A percentile compares a stretch with the other conserved stretches of the same genome.
These are phyloP conservation scores for Phialemoniopsis sp. DNA, from an alignment of 2,329 filamentous ascomycete species.

Conservation along the genomic window DNA sequence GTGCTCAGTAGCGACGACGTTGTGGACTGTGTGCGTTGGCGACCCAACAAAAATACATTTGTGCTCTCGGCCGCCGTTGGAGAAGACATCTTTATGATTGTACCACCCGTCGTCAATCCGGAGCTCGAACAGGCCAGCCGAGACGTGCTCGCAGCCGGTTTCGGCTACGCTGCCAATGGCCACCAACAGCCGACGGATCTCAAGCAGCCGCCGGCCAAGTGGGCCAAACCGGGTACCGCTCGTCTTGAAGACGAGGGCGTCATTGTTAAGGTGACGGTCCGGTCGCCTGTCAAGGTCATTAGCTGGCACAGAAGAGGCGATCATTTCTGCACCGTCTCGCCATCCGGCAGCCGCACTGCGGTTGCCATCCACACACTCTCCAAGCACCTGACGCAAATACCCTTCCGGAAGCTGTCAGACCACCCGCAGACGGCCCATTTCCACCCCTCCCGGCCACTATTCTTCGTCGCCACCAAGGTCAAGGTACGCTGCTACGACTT, in stretches of 20 bases:
- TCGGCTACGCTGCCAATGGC: constrained; percentile 79
- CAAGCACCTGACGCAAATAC: constrained; percentile 91
- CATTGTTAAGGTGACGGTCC: constrained; percentile 74
- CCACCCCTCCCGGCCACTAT: constrained; percentile 86
- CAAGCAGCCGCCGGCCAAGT: constrained; percentile 75
- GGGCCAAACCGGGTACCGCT: constrained; percentile 68
- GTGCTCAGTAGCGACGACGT: constrained; percentile 74
- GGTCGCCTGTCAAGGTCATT: constrained; percentile 78
- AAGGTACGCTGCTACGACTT: constrained; percentile 93
- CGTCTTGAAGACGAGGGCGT: constrained; percentile 75
- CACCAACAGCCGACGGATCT: constrained; percentile 51
- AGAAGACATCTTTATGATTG: constrained; percentile 80
- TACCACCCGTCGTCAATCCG: constrained; percentile 69
- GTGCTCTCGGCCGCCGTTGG: constrained; percentile 81
- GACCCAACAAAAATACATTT: constrained; percentile 74
- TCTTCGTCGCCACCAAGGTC: constrained; percentile 95
- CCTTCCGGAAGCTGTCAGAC: constrained; percentile 75
- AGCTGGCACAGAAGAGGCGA: constrained; percentile 93
- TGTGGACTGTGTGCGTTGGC: constrained; percentile 85
- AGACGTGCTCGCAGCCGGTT: constrained; percentile 80
- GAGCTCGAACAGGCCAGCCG: constrained; percentile 71
- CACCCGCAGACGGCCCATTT: constrained; percentile 86
- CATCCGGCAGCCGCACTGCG: constrained; percentile 70
- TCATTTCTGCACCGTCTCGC: constrained; percentile 89
- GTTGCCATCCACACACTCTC: constrained; percentile 93